These are phyloP conservation scores for Trichoderma gamsii DNA, from an alignment of 495 filamentous ascomycete species.

Conservation along the genomic window DNA sequence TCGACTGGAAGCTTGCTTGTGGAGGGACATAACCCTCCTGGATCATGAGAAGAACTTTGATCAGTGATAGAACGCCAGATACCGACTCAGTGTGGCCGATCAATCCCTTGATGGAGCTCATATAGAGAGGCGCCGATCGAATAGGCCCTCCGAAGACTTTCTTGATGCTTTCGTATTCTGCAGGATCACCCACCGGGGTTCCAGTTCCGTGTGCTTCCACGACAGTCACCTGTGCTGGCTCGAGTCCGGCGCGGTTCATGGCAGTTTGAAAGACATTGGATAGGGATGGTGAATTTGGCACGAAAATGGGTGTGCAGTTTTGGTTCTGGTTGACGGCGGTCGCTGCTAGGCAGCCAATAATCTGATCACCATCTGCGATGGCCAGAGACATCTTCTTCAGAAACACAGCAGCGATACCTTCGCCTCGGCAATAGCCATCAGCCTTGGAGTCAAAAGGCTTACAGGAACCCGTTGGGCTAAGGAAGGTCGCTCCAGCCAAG, in stretches of 20 bases:
- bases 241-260: conserved; percentile 15
- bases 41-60: conserved; percentile 46
- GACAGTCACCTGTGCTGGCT: conserved; percentile 22
- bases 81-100: conserved; percentile 45
- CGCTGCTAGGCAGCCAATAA: conserved; percentile 48
- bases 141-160: conserved; percentile 26
- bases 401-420: conserved; percentile 45
- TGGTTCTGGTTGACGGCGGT: conserved; percentile 43
- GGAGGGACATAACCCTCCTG: conserved; percentile 34
- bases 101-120: conserved; percentile 41
- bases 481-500: conserved; percentile 34
- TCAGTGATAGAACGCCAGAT: conserved; percentile 35
- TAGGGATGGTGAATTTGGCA: conserved; percentile 31
- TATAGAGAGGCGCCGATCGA: conserved; percentile 23
- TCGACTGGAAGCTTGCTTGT: conserved; percentile 32
- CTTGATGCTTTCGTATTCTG: conserved; percentile 24
- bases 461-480: conserved; percentile 25
- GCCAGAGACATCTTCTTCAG: conserved; percentile 49
- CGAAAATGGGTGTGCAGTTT: conserved; percentile 32
- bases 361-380: conserved; percentile 38
- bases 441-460: conserved; percentile 40
- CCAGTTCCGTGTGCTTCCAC: conserved; percentile 42
- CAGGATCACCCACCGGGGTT: conserved; percentile 37
- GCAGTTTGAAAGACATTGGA: conserved; percentile 24
- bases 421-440: conserved; percentile 55